These are phyloP conservation scores for Brasilioporus rufonigricans DNA, from an alignment of 768 basidiomycete genomes.

Conservation along the genomic window DNA sequence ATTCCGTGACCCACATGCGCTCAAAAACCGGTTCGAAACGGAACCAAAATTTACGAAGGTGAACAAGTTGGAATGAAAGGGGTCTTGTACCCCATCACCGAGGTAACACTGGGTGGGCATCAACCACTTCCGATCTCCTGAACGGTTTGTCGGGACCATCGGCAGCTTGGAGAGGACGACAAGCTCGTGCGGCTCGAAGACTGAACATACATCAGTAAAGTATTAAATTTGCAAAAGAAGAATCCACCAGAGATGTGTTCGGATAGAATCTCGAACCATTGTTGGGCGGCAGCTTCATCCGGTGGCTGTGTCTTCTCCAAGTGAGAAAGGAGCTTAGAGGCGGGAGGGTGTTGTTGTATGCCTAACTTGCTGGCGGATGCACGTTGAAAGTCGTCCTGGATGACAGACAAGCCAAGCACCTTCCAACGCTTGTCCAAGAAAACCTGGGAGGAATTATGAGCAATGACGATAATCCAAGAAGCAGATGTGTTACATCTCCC, in stretches of 20 bases:
- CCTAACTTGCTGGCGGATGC: neutral
- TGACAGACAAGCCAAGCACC: neutral
- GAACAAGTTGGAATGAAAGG: neutral
- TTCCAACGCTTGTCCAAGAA: neutral
- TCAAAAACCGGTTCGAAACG: neutral
- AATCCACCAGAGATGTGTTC: neutral
- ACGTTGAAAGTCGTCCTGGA: neutral
- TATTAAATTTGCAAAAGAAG: no score
- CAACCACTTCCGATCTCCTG: neutral
- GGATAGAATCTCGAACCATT: neutral
- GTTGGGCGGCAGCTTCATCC: neutral
- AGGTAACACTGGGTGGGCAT: neutral
- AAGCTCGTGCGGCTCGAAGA: neutral
- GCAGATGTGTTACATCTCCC: neutral
- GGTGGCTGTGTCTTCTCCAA: neutral
- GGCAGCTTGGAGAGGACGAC: neutral
- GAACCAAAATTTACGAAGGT: slow-evolving; percentile 1
- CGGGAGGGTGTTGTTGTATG: neutral
- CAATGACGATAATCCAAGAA: neutral
- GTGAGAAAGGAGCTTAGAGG: neutral
- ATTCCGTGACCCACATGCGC: neutral
- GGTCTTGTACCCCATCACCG: neutral
- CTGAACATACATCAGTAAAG: neutral
- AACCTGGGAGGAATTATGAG: neutral
- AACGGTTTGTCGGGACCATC: neutral